These are phyloP conservation scores for barrel medic (Medicago truncatula) DNA, from an alignment of 306 rosid species.

Conservation along the genomic window MtrunA17r5.0-ANR NC_053042.1:34404001-34404500, in stretches of 20 bases:
- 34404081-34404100: conserved; percentile 40
- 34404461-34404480: not conserved
- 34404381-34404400: too few species aligned
- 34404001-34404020: conserved; percentile 27
- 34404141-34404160: conserved; percentile 6
- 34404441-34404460: not conserved
- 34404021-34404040: conserved; percentile 48
- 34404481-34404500: not conserved
- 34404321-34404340: conserved; percentile 35
- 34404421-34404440: too few species aligned
- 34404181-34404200: conserved; percentile 36
- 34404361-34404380: too few species aligned
- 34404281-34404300: conserved; percentile 33
- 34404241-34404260: conserved; percentile 31
- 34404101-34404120: not conserved
- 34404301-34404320: conserved; percentile 47
- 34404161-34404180: not conserved
- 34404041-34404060: conserved; percentile 41
- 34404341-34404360: not conserved
- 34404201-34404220: conserved; percentile 39
- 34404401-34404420: too few species aligned
- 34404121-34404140: not conserved
- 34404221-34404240: conserved; percentile 32
- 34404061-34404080: conserved; percentile 51
- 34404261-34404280: conserved; percentile 41